Percentiles rank a stretch among this genome's conserved stretches.
These are phyloP conservation scores for Fusarium redolens DNA, from an alignment of 2,329 filamentous ascomycete genomes.

Conservation along the genomic window DNA sequence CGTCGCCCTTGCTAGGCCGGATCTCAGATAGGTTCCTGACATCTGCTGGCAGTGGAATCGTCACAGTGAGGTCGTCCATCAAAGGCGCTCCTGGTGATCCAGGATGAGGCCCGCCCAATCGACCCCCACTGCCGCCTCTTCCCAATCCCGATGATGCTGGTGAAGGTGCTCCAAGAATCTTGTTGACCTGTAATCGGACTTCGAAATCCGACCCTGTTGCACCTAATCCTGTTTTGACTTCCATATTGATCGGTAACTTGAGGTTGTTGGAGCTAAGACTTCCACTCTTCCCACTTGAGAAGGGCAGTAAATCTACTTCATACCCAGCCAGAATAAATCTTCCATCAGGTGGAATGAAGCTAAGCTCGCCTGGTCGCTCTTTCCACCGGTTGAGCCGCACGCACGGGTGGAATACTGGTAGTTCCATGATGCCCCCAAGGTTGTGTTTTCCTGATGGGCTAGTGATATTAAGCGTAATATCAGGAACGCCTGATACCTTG, in stretches of 20 bases:
- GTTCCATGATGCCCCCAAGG: slow-evolving; percentile 78
- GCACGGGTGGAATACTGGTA: slow-evolving; percentile 96
- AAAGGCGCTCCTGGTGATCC: slow-evolving; percentile 69
- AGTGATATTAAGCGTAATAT: slow-evolving; percentile 83
- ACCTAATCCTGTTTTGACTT: slow-evolving; percentile 85
- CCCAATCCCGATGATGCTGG: slow-evolving; percentile 52
- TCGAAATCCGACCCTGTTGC: slow-evolving; percentile 85
- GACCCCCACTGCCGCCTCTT: slow-evolving; percentile 56
- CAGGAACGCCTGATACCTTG: slow-evolving; percentile 94
- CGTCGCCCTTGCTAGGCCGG: slow-evolving; percentile 83
- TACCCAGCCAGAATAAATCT: slow-evolving; percentile 94
- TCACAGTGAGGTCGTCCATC: slow-evolving; percentile 82
- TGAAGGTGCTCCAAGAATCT: slow-evolving; percentile 64
- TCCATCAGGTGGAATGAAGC: slow-evolving; percentile 94
- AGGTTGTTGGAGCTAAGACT: slow-evolving; percentile 71
- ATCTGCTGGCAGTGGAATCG: slow-evolving; percentile 79
- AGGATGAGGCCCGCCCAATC: slow-evolving; percentile 56
- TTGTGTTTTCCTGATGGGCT: slow-evolving; percentile 85
- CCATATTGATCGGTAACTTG: slow-evolving; percentile 83
- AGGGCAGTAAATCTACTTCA: slow-evolving; percentile 88
- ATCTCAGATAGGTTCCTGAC: slow-evolving; percentile 89
- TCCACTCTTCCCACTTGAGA: slow-evolving; percentile 68
- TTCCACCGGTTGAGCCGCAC: slow-evolving; percentile 92
- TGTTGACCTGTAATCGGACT: slow-evolving; percentile 79
- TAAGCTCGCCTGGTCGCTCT: slow-evolving; percentile 89